Conservation (phyloP, 345 rosid genomes). For the Brassica incana region DNA sequence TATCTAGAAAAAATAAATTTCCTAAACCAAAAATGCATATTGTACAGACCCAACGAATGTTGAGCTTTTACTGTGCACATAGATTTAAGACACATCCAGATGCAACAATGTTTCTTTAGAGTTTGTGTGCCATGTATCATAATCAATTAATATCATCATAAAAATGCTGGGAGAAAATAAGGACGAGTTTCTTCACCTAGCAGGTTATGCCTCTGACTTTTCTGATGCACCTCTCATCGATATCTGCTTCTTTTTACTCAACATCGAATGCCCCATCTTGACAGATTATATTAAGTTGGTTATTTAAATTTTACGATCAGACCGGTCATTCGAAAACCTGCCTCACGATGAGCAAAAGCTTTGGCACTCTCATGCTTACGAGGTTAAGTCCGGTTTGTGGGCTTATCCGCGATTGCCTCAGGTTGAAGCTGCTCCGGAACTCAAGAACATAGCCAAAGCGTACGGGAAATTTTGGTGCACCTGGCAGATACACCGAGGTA, state of each 20-base stretch:
- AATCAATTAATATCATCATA: not conserved
- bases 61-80: no score
- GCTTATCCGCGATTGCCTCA: constrained; percentile 60
- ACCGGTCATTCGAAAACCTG: constrained; percentile 54
- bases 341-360: constrained; percentile 73
- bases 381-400: constrained; percentile 81
- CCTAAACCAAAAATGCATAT: no score
- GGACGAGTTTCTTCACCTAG: constrained; percentile 61
- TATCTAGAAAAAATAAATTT: no score
- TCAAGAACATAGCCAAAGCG: constrained; percentile 57
- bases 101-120: not conserved
- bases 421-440: constrained; percentile 54
- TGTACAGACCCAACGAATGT: no score
- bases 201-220: constrained; percentile 60
- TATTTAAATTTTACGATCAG: constrained; percentile 36
- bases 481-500: constrained; percentile 85
- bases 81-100: no score
- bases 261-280: not conserved
- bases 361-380: constrained; percentile 49
- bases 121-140: not conserved
- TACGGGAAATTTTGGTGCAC: constrained; percentile 91
- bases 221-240: constrained; percentile 66
- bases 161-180: constrained; percentile 41
- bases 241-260: constrained; percentile 1
- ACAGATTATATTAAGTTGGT: not conserved